Evolutionary conservation across 139 green algal species (phyloP).

Genomic region (Diplosphaera chodatii): DNA sequence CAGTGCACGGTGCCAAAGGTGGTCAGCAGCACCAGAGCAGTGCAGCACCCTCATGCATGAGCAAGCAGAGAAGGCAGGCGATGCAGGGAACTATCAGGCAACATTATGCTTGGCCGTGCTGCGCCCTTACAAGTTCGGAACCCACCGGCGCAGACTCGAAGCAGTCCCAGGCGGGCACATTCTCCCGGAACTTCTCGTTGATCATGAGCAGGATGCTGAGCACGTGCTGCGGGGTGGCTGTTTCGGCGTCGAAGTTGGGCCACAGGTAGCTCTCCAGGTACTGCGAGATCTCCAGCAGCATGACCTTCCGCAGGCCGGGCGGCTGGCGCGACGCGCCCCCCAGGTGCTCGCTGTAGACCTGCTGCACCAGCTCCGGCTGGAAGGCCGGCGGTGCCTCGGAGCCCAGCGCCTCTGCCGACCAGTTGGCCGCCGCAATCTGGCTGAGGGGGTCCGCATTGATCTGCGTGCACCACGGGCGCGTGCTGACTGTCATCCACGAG

Average conservation of each 20-base stretch:
- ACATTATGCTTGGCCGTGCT: too few relatives aligned
- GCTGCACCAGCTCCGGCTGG: slow-evolving; percentile 48
- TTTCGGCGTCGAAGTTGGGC: slow-evolving; percentile 69
- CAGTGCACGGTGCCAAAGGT: too few relatives aligned
- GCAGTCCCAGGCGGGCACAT: slow-evolving; percentile 71
- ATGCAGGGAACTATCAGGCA: too few relatives aligned
- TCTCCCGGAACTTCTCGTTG: slow-evolving; percentile 91
- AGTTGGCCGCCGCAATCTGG: slow-evolving; percentile 38
- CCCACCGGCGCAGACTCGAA: slow-evolving; percentile 33
- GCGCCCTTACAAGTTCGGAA: too few relatives aligned
- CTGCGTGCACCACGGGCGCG: too few relatives aligned
- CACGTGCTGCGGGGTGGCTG: slow-evolving; percentile 42
- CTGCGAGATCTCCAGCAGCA: slow-evolving; percentile 83
- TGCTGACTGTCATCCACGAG: too few relatives aligned
- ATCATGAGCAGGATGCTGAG: slow-evolving; percentile 75
- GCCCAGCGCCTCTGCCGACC: slow-evolving; percentile 24
- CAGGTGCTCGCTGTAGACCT: slow-evolving; percentile 61
- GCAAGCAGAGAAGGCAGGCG: too few relatives aligned
- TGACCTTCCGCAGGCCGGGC: slow-evolving; percentile 41
- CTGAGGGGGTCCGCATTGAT: slow-evolving; percentile 35
- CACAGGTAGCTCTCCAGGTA: slow-evolving; percentile 95
- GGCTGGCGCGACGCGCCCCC: slow-evolving; percentile 25
- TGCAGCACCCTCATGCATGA: too few relatives aligned
- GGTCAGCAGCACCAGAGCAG: too few relatives aligned
- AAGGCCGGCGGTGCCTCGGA: slow-evolving; percentile 32